These are phyloP conservation scores for Arthonia radiata DNA, from an alignment of 495 filamentous ascomycete genomes.

Conservation along the genomic window DNA sequence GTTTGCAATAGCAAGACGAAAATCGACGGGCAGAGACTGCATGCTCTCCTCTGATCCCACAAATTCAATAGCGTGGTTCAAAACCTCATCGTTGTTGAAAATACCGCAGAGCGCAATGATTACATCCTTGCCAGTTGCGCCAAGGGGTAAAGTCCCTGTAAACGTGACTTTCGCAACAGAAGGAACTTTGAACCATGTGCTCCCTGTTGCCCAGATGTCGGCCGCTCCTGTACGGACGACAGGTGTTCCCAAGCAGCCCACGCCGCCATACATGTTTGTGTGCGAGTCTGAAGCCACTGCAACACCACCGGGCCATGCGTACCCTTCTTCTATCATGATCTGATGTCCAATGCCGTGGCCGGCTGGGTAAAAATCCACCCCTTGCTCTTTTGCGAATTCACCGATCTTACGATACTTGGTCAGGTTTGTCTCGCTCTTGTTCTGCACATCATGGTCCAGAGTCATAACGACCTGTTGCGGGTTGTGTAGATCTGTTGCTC, in stretches of 20 bases:
- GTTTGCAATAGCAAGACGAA: conserved; percentile 66
- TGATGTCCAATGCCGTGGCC: conserved; percentile 74
- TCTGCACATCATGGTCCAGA: conserved; percentile 85
- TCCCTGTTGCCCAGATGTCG: conserved; percentile 62
- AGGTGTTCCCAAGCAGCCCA: conserved; percentile 53
- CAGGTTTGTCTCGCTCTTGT: conserved; percentile 58
- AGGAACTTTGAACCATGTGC: conserved; percentile 79
- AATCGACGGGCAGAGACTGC: conserved; percentile 45
- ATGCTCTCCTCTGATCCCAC: conserved; percentile 58
- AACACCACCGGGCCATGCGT: conserved; percentile 60
- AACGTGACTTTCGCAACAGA: conserved; percentile 62
- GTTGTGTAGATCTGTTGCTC: conserved; percentile 50
- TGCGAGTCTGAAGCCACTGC: conserved; percentile 66
- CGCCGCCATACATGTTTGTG: conserved; percentile 75
- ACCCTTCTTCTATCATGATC: conserved; percentile 71
- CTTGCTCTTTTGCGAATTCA: conserved; percentile 58
- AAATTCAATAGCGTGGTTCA: conserved; percentile 88
- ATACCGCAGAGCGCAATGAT: conserved; percentile 75
- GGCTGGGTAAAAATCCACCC: conserved; percentile 63
- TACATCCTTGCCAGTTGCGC: conserved; percentile 87
- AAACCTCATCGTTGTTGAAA: conserved; percentile 71
- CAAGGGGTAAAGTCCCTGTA: conserved; percentile 44
- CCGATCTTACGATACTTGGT: conserved; percentile 73
- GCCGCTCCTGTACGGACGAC: conserved; percentile 75
- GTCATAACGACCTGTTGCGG: conserved; percentile 65